phyloP scores from a whole-genome alignment of 345 rosid genomes.

The Salix udensis region DNA sequence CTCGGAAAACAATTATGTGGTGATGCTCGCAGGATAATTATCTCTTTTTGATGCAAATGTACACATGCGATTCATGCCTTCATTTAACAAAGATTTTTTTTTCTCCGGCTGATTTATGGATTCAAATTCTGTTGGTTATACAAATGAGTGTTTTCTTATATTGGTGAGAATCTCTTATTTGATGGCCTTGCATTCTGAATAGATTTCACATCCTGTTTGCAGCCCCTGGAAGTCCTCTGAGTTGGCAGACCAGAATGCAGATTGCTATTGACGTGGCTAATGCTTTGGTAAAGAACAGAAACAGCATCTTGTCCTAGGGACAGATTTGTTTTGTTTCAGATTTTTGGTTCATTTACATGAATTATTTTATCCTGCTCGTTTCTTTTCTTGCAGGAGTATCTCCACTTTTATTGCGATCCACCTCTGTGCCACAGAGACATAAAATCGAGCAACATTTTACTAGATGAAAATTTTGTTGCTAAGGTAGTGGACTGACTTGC shows the following conservation, averaged over 20 bases:
- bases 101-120: neutral
- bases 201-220: constrained; percentile 20
- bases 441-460: constrained; percentile 91
- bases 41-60: neutral
- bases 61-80: neutral
- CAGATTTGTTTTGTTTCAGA: constrained; percentile 8
- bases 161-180: neutral
- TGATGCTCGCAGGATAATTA: neutral
- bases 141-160: neutral
- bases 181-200: constrained; percentile 7
- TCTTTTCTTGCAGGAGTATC: constrained; percentile 69
- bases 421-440: constrained; percentile 97
- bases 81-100: neutral
- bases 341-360: neutral
- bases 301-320: neutral
- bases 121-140: neutral
- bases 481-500: constrained; percentile 47
- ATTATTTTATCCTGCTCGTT: neutral
- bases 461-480: constrained; percentile 81
- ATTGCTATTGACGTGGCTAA: constrained; percentile 91
- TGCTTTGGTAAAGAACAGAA: constrained; percentile 67
- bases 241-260: constrained; percentile 83
- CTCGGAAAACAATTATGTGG: neutral
- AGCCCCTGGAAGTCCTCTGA: constrained; percentile 62
- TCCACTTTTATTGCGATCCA: constrained; percentile 93